These are phyloP conservation scores for Phytophthora sansomeana DNA, from an alignment of 352 stramenopile species.

Conservation along the genomic window DNA sequence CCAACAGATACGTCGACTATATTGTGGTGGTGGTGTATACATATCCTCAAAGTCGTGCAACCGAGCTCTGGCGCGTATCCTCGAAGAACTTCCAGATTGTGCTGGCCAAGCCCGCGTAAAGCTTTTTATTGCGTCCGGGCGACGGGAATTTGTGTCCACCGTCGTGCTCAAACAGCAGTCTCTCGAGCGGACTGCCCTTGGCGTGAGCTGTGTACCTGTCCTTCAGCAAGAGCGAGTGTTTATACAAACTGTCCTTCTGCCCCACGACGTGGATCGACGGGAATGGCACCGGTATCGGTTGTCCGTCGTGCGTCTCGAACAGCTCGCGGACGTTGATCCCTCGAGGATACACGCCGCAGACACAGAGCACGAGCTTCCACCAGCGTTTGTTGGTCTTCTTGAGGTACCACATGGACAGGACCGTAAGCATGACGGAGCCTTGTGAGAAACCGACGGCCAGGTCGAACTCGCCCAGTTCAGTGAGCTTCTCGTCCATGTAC, in stretches of 20 bases:
- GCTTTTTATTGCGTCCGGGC: slow-evolving; percentile 47
- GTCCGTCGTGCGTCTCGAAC: slow-evolving; percentile 53
- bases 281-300: slow-evolving; percentile 50
- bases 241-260: slow-evolving; percentile 59
- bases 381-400: slow-evolving; percentile 46
- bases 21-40: slow-evolving; percentile 26
- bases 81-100: slow-evolving; percentile 61
- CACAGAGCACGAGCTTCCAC: slow-evolving; percentile 66
- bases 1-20: slow-evolving; percentile 27
- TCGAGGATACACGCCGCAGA: slow-evolving; percentile 47
- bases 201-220: slow-evolving; percentile 53
- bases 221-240: slow-evolving; percentile 48
- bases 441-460: slow-evolving; percentile 84
- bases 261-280: slow-evolving; percentile 75
- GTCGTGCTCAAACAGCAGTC: slow-evolving; percentile 51
- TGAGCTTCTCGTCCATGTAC: too few relatives aligned
- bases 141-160: slow-evolving; percentile 78
- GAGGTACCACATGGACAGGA: slow-evolving; percentile 68
- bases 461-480: slow-evolving; percentile 76
- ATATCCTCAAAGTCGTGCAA: slow-evolving; percentile 36
- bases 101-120: slow-evolving; percentile 52
- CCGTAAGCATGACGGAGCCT: slow-evolving; percentile 69
- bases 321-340: slow-evolving; percentile 49
- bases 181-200: slow-evolving; percentile 42
- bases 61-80: slow-evolving; percentile 37